phyloP scores from a whole-genome alignment of 352 stramenopile genomes.

The Blastocystis sp. region DNA sequence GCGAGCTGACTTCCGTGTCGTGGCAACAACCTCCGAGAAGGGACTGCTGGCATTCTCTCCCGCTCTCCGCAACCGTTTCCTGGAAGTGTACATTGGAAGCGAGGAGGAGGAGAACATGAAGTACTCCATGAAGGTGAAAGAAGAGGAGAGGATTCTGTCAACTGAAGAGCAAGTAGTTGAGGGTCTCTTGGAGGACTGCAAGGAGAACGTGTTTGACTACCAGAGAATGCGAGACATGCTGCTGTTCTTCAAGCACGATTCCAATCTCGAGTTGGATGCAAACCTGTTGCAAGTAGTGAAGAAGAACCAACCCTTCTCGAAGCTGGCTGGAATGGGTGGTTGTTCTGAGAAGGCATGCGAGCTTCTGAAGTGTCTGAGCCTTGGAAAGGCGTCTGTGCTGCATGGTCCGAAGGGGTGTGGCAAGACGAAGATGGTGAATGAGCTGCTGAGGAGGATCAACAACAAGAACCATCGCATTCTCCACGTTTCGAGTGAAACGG shows the following conservation, averaged over 20 bases:
- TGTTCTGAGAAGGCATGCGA: not conserved
- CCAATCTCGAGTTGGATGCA: not conserved
- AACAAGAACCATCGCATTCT: constrained; percentile 5
- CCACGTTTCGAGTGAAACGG: constrained; percentile 32
- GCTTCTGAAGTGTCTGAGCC: constrained; percentile 28
- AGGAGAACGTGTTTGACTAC: too few species aligned
- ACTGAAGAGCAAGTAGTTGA: too few species aligned
- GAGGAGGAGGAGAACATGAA: too few species aligned
- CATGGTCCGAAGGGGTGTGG: constrained; percentile 17
- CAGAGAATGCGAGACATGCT: too few species aligned
- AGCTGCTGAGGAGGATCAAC: not conserved
- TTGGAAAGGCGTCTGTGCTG: constrained; percentile 16
- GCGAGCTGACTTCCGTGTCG: not conserved
- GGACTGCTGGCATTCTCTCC: constrained; percentile 15
- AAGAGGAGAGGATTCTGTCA: too few species aligned
- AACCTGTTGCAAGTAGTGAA: not conserved
- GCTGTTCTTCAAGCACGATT: too few species aligned
- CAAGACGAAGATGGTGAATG: not conserved
- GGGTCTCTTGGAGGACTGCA: too few species aligned
- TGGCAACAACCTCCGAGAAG: constrained; percentile 48
- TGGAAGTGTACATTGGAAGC: not conserved
- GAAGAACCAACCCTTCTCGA: too few species aligned
- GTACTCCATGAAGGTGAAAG: too few species aligned
- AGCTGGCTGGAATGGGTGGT: too few species aligned
- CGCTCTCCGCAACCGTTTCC: constrained; percentile 43